Conservation (phyloP, 495 filamentous ascomycete species). For the Penicillium tannophilum region DNA sequence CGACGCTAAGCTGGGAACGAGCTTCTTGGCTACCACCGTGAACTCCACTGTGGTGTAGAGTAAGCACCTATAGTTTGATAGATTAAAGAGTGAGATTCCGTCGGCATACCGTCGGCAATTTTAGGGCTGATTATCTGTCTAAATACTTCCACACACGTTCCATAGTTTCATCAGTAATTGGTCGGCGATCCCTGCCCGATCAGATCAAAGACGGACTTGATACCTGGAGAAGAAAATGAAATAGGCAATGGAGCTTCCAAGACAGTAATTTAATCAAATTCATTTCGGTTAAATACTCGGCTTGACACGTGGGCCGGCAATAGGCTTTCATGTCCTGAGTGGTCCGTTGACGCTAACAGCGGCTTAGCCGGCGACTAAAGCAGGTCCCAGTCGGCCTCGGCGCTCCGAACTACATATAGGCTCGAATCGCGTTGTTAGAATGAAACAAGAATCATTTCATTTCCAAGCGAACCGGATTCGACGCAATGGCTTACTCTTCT, state of each 20-base stretch:
- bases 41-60: constrained; percentile 10
- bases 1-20: constrained; percentile 11
- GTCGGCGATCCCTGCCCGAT: neutral
- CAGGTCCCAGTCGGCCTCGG: constrained; percentile 1
- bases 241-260: neutral
- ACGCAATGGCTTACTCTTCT: neutral
- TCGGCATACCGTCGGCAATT: constrained; percentile 1
- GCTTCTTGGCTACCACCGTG: constrained; percentile 13
- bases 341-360: constrained; percentile 11
- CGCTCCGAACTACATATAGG: neutral
- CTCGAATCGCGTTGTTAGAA: neutral
- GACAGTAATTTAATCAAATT: constrained; percentile 1
- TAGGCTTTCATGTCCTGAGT: constrained; percentile 9
- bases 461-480: neutral
- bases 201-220: neutral
- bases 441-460: neutral
- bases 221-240: neutral
- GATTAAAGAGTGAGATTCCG: neutral
- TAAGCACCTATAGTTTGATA: neutral
- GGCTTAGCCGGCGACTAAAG: constrained; percentile 14
- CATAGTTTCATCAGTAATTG: constrained; percentile 5
- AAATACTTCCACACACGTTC: constrained; percentile 7
- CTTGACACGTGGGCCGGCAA: constrained; percentile 20
- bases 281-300: constrained; percentile 21
- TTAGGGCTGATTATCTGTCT: neutral